Evolutionary conservation across 2,329 filamentous ascomycete species (phyloP), one percentile per base, ranked within the genome.

Genomic region (Sclerotinia borealis): DNA sequence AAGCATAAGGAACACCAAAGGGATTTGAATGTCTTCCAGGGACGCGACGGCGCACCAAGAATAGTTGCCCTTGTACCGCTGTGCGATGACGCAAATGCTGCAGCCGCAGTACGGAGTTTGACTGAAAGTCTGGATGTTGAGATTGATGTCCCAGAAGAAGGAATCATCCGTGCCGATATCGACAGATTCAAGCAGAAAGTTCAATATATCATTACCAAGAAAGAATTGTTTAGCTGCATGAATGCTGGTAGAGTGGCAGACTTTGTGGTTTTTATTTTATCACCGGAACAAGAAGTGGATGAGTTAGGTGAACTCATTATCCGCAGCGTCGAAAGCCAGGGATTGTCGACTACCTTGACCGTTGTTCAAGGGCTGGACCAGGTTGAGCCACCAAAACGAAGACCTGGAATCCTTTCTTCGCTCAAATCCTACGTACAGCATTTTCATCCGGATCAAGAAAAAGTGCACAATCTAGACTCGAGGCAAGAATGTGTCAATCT

Each of bases 101-200:
- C 83, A 27, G 81, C 82, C 1, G 89, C 90, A 5, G 86, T 96
- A 56, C 80, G 80, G 67, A 83, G 82, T 67, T 77, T 99, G 70
- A 96, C 92, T 75, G 78, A 79, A 52, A 93, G 92, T 72, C 79
- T 98, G 55, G 93, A 96, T 72, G 83, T 96, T 63, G 84, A 91
- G 63, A 79, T 83, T 59, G 85, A 89, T 41, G 77, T 88, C 36
- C 79, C 83, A 3, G 79, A 85, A 45, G 80, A 83, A 66, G 84
- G 82, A 59, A 77, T 80, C 65, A 81, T 85, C 61, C 85, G 85
- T 63, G 86, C 92, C 34, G 81, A 87, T 9, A 81, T 98, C 71
- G 92, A 96, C 66, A 85, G 95, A 37, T 99, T 98, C 81, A 96
- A 96, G 80, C 93, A 98, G 75, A 96, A 90, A 73, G 76, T 99